phyloP scores from a whole-genome alignment of 1,284 basidiomycete genomes.

The Ceratobasidium sp. region DNA sequence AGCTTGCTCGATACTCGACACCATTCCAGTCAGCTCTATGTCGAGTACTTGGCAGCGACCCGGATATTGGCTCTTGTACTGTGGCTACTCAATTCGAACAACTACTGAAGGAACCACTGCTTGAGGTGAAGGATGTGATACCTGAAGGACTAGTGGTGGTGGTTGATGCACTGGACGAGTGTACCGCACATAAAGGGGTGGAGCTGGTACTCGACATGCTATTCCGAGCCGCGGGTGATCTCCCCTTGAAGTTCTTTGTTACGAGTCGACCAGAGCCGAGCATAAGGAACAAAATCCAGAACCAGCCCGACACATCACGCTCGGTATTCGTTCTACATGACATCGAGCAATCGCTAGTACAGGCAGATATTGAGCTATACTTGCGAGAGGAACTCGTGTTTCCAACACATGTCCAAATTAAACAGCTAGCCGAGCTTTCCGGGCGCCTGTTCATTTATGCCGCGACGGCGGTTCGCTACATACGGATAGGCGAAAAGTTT shows the following conservation, averaged over 20 bases:
- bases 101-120: too few relatives aligned
- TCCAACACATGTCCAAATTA: neutral
- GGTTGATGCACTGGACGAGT: slow-evolving; percentile 16
- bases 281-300: neutral
- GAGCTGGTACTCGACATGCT: neutral
- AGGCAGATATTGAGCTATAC: neutral
- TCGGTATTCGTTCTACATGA: neutral
- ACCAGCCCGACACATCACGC: neutral
- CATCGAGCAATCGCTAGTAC: neutral
- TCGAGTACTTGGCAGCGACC: neutral
- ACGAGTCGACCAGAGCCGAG: neutral
- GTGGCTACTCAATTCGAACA: slow-evolving; percentile 10
- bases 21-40: neutral
- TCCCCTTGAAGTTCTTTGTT: neutral
- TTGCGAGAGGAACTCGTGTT: neutral
- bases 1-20: slow-evolving; percentile 41
- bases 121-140: too few relatives aligned
- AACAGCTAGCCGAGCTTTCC: neutral
- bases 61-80: neutral
- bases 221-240: neutral
- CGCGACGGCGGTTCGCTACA: slow-evolving; percentile 1
- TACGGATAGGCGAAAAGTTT: neutral
- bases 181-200: neutral
- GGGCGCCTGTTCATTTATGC: slow-evolving; percentile 6
- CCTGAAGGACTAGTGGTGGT: neutral